These are phyloP conservation scores for Paspalum notatum DNA, from an alignment of 176 grass and related monocot genomes.

Conservation along the genomic window DNA sequence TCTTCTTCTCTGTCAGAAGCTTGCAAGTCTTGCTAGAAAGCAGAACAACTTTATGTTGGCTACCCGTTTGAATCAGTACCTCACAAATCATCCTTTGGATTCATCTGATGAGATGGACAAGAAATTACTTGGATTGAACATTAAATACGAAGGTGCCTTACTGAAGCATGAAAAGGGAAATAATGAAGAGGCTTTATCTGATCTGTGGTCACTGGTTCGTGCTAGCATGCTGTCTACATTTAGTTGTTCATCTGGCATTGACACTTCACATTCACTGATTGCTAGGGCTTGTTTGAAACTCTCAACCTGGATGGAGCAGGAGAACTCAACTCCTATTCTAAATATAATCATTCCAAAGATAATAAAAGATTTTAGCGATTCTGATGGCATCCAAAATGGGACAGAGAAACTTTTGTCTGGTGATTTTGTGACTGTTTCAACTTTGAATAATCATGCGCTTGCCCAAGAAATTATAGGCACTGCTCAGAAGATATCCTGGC, in stretches of 20 bases:
- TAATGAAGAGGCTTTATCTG: slow-evolving; percentile 65
- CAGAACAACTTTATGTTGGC: slow-evolving; percentile 90
- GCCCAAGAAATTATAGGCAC: slow-evolving; percentile 87
- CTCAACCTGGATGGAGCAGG: slow-evolving; percentile 74
- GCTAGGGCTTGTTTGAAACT: slow-evolving; percentile 98
- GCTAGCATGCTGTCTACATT: slow-evolving; percentile 51
- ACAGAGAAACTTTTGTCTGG: slow-evolving; percentile 37
- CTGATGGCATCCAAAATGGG: slow-evolving; percentile 41
- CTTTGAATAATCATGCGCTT: slow-evolving; percentile 52
- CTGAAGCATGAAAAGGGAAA: slow-evolving; percentile 80
- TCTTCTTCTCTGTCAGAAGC: slow-evolving; percentile 75
- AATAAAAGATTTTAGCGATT: slow-evolving; percentile 60
- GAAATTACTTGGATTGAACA: slow-evolving; percentile 74
- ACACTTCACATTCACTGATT: slow-evolving; percentile 58
- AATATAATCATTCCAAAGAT: slow-evolving; percentile 61
- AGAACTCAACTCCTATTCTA: slow-evolving; percentile 49
- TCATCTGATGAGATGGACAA: slow-evolving; percentile 52
- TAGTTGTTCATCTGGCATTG: slow-evolving; percentile 49
- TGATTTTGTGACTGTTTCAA: slow-evolving; percentile 32
- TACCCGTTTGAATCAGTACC: slow-evolving; percentile 74
- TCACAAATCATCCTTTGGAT: slow-evolving; percentile 64
- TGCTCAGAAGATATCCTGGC: slow-evolving; percentile 64
- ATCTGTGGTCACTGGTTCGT: slow-evolving; percentile 82
- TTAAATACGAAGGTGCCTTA: slow-evolving; percentile 84
- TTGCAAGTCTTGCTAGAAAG: slow-evolving; percentile 83